Conservation (phyloP, 306 rosid species). For the Cucumis cinereus region DNA sequence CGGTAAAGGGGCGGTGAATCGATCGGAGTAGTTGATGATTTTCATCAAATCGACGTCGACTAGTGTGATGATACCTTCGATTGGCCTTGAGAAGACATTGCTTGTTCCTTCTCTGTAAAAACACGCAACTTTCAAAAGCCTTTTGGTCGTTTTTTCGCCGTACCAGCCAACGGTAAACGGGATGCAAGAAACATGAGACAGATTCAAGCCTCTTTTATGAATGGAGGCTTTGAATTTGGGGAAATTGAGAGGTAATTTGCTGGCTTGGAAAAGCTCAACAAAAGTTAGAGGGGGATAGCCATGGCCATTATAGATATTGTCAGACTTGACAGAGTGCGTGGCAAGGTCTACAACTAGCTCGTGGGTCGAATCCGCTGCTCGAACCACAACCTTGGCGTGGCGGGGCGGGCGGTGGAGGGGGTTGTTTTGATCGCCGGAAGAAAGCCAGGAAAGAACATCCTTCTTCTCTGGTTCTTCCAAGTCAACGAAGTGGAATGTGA, state of each 20-base stretch:
- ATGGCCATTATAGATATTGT: slow-evolving; percentile 42
- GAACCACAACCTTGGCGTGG: slow-evolving; percentile 53
- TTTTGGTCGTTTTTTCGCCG: slow-evolving; percentile 42
- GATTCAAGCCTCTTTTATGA: slow-evolving; percentile 41
- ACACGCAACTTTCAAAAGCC: slow-evolving; percentile 54
- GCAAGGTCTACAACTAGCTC: slow-evolving; percentile 53
- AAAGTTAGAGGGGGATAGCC: slow-evolving; percentile 75
- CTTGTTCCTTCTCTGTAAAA: slow-evolving; percentile 50
- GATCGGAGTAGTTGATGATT: slow-evolving; percentile 41
- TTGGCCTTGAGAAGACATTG: slow-evolving; percentile 70
- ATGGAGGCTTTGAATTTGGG: slow-evolving; percentile 47
- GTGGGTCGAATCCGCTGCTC: slow-evolving; percentile 47
- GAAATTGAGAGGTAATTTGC: slow-evolving; percentile 46
- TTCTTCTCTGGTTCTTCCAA: slow-evolving; percentile 65
- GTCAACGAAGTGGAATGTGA: slow-evolving; percentile 62
- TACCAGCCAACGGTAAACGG: slow-evolving; percentile 83
- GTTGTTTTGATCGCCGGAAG: slow-evolving; percentile 12
- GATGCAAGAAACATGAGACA: slow-evolving; percentile 66
- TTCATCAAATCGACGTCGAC: slow-evolving; percentile 67
- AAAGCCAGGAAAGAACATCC: slow-evolving; percentile 55
- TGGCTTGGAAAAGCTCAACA: slow-evolving; percentile 50
- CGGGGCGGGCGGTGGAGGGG: slow-evolving; percentile 26
- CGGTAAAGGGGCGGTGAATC: slow-evolving; percentile 51
- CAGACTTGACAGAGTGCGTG: slow-evolving; percentile 30
- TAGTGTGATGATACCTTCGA: slow-evolving; percentile 49